Conservation (phyloP, 1,139 yeast species). For the Saccharomycopsis phalli region DNA sequence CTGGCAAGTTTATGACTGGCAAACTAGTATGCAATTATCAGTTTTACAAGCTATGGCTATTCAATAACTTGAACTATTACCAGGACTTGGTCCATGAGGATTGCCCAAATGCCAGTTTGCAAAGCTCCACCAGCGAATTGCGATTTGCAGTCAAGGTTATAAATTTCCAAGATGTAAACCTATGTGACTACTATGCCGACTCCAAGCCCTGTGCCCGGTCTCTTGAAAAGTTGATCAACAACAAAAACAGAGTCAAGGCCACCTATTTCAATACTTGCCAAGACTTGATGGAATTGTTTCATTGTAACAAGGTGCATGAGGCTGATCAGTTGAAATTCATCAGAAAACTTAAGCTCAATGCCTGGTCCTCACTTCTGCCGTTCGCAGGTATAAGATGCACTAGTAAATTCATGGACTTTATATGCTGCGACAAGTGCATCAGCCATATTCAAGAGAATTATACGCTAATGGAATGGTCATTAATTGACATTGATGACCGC, state of each 20-base stretch:
- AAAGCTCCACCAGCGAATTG: neutral
- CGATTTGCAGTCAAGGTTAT: conserved; percentile 9
- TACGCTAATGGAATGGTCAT: conserved; percentile 11
- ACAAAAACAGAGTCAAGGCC: neutral
- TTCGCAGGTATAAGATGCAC: neutral
- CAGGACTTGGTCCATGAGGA: conserved; percentile 6
- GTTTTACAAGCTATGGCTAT: conserved; percentile 13
- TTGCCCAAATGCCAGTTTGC: neutral
- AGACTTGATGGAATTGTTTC: neutral
- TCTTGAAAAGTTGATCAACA: no score
- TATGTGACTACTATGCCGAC: no score
- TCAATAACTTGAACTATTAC: conserved; percentile 14
- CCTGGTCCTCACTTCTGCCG: conserved; percentile 7
- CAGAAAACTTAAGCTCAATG: neutral
- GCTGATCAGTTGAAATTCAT: neutral
- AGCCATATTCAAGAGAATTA: conserved; percentile 9
- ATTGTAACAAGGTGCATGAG: neutral
- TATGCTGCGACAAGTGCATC: conserved; percentile 5
- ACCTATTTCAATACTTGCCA: neutral
- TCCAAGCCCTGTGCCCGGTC: no score
- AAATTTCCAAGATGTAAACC: conserved; percentile 6
- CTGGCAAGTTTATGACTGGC: conserved; percentile 5
- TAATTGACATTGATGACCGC: conserved; percentile 9
- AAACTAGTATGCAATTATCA: conserved; percentile 5
- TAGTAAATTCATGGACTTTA: neutral